phyloP scores from a whole-genome alignment of 73 alveolate species.

The Stentor roeselii region DNA sequence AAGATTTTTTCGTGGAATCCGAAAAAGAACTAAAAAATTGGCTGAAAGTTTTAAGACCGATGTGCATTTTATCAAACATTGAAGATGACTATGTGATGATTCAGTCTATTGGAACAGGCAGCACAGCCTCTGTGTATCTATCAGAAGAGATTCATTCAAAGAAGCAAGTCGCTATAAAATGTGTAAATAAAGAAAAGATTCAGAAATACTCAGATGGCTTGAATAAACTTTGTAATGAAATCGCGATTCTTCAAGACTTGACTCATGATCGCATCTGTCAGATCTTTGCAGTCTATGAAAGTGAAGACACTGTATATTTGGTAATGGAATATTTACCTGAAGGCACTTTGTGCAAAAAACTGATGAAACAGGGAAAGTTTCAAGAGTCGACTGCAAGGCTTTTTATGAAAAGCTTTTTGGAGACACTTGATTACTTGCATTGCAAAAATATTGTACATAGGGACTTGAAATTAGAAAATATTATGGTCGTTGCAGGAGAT shows the following conservation, averaged over 20 bases:
- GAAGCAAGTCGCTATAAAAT: not conserved
- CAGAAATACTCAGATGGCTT: not conserved
- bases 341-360: conserved; percentile 29
- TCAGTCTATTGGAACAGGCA: not conserved
- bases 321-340: conserved; percentile 66
- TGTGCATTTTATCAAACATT: not conserved
- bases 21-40: not conserved
- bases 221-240: not conserved
- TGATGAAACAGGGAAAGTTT: not conserved
- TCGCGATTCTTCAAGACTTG: not conserved
- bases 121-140: conserved; percentile 9
- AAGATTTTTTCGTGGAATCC: not conserved
- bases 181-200: not conserved
- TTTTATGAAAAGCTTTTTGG: not conserved
- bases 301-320: conserved; percentile 47
- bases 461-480: conserved; percentile 16
- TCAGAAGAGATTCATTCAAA: not conserved
- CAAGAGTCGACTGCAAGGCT: not conserved
- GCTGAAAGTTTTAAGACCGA: not conserved
- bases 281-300: conserved; percentile 50
- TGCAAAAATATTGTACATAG: not conserved
- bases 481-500: not conserved
- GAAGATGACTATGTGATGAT: conserved; percentile 4
- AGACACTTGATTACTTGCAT: not conserved
- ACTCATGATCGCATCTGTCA: conserved; percentile 29